Evolutionary conservation across 2,329 filamentous ascomycete species (phyloP).

Genomic region (Botryotinia convoluta): DNA sequence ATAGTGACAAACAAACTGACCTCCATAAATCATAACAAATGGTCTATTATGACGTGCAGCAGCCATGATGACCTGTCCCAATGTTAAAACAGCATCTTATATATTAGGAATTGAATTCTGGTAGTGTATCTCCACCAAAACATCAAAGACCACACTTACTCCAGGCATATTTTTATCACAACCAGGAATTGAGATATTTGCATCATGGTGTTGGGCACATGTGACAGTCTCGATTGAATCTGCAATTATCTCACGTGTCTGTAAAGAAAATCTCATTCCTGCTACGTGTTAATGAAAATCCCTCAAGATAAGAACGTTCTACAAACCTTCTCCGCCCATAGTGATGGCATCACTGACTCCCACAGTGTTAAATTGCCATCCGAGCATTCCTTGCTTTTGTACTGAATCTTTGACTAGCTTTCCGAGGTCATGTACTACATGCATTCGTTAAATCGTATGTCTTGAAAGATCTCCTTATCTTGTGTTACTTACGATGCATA

Average conservation of each 20-base stretch:
- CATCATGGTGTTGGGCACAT: constrained; percentile 83
- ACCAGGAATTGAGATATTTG: constrained; percentile 87
- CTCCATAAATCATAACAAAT: constrained; percentile 90
- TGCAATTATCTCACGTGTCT: constrained; percentile 87
- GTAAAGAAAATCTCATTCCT: constrained; percentile 93
- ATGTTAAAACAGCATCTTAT: not conserved
- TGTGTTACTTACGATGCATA: constrained; percentile 45
- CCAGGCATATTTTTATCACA: constrained; percentile 99
- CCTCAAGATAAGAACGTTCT: not conserved
- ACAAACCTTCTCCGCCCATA: constrained; percentile 83
- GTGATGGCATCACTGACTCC: constrained; percentile 74
- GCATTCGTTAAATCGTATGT: not conserved
- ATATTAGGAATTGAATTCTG: not conserved
- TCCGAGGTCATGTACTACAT: constrained; percentile 75
- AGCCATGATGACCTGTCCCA: constrained; percentile 62
- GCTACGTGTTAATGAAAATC: constrained; percentile 26
- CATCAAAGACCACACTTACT: not conserved
- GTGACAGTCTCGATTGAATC: constrained; percentile 94
- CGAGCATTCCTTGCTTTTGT: constrained; percentile 80
- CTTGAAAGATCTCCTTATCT: constrained; percentile 1
- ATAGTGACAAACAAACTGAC: not conserved
- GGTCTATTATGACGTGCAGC: constrained; percentile 89
- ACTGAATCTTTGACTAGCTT: constrained; percentile 83
- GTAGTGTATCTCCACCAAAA: not conserved
- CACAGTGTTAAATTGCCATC: constrained; percentile 47